phyloP scores from a whole-genome alignment of 345 rosid species.

The Ricinus communis region DNA sequence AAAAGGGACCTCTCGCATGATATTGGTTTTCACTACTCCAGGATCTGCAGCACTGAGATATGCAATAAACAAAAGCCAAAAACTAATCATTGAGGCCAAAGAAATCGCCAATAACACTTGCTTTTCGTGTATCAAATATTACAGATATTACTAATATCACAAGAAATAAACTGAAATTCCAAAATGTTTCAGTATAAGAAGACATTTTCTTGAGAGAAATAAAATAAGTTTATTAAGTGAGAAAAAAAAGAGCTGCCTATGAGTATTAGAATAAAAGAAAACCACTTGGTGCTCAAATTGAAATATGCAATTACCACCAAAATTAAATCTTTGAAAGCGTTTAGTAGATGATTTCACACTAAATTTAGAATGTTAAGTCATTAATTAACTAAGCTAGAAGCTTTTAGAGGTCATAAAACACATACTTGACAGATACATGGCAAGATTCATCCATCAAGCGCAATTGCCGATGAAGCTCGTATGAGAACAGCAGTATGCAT shows the following conservation, averaged over 20 bases:
- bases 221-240: too few relatives aligned
- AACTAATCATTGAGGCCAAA: slow-evolving; percentile 6
- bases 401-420: slow-evolving; percentile 8
- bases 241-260: neutral
- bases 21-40: slow-evolving; percentile 74
- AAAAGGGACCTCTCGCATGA: slow-evolving; percentile 84
- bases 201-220: neutral
- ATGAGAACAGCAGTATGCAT: slow-evolving; percentile 70
- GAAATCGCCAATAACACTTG: neutral
- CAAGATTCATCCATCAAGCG: slow-evolving; percentile 42
- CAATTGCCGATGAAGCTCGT: slow-evolving; percentile 69
- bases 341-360: neutral
- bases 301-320: too few relatives aligned
- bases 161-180: neutral
- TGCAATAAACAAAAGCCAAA: slow-evolving; percentile 13
- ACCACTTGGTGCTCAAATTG: too few relatives aligned
- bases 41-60: slow-evolving; percentile 80
- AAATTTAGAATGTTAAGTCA: neutral
- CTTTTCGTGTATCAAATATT: neutral
- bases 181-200: neutral
- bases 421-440: slow-evolving; percentile 73
- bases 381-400: neutral
- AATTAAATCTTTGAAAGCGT: too few relatives aligned
- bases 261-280: neutral
- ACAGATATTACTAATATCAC: neutral